Evolutionary conservation across 805 yeast species (phyloP).

Genomic region (Ogataea methanolica): DNA sequence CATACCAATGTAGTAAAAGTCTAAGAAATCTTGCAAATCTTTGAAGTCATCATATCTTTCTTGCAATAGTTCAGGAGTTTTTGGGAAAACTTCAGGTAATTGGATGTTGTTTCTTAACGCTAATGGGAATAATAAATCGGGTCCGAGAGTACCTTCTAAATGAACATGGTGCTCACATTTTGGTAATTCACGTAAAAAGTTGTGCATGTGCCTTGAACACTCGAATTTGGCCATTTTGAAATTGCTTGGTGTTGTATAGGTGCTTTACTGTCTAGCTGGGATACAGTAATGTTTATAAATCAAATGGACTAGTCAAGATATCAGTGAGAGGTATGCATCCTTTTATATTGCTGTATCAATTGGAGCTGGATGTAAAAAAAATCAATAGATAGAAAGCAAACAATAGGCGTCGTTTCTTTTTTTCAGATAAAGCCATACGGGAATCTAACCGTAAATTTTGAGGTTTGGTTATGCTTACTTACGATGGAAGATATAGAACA

Average conservation of each 20-base stretch:
- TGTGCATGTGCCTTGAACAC: constrained; percentile 35
- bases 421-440: not conserved
- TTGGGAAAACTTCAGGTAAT: constrained; percentile 63
- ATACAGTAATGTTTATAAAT: not conserved
- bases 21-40: constrained; percentile 72
- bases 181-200: constrained; percentile 65
- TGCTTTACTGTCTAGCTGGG: not conserved
- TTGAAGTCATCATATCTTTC: constrained; percentile 57
- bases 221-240: constrained; percentile 19
- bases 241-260: not conserved
- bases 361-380: no score
- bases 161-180: constrained; percentile 88
- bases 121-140: constrained; percentile 63
- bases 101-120: constrained; percentile 59
- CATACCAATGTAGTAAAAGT: constrained; percentile 79
- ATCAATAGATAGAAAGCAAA: not conserved
- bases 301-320: not conserved
- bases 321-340: not conserved
- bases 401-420: not conserved
- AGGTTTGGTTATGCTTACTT: no score
- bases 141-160: constrained; percentile 77
- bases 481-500: no score
- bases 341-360: no score
- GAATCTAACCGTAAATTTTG: no score
- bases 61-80: constrained; percentile 50